Percentiles rank a stretch among this genome's conserved stretches.
Conservation (phyloP, 441 rosid genomes). For the Bruguiera hainesii region DNA sequence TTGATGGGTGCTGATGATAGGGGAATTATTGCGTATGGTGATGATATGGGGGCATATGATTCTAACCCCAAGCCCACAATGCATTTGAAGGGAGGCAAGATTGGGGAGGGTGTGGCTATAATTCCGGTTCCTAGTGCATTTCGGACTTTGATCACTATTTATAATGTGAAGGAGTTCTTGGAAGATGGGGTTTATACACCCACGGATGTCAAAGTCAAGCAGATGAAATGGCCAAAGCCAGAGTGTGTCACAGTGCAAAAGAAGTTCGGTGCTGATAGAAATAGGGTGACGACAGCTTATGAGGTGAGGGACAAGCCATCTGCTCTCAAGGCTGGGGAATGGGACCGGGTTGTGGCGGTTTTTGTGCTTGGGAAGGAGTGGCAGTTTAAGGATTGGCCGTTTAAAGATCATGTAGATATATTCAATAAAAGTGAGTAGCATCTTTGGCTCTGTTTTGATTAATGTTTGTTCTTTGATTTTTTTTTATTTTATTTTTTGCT, state of each 20-base stretch:
- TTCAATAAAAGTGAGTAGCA: conserved; percentile 74
- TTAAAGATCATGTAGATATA: conserved; percentile 88
- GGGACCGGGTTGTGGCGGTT: conserved; percentile 92
- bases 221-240: conserved; percentile 80
- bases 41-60: conserved; percentile 51
- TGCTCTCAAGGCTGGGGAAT: conserved; percentile 64
- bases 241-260: conserved; percentile 93
- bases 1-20: conserved; percentile 80
- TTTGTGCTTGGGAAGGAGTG: conserved; percentile 94
- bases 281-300: conserved; percentile 82
- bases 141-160: conserved; percentile 82
- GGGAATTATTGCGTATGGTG: conserved; percentile 53
- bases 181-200: conserved; percentile 86
- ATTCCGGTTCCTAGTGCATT: conserved; percentile 92
- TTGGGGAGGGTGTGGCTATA: conserved; percentile 90
- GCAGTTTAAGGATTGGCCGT: conserved; percentile 99
- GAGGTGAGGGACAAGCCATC: conserved; percentile 85
- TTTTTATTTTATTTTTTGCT: neutral
- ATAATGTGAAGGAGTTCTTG: conserved; percentile 89
- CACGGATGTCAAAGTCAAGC: conserved; percentile 80
- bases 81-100: conserved; percentile 68
- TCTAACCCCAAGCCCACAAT: conserved; percentile 55
- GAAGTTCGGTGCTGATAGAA: conserved; percentile 90
- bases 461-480: neutral
- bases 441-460: neutral